Evolutionary conservation across 2,329 filamentous ascomycete genomes (phyloP), one percentile per base, ranked within the genome.

Genomic region (Mariannaea sp.): DNA sequence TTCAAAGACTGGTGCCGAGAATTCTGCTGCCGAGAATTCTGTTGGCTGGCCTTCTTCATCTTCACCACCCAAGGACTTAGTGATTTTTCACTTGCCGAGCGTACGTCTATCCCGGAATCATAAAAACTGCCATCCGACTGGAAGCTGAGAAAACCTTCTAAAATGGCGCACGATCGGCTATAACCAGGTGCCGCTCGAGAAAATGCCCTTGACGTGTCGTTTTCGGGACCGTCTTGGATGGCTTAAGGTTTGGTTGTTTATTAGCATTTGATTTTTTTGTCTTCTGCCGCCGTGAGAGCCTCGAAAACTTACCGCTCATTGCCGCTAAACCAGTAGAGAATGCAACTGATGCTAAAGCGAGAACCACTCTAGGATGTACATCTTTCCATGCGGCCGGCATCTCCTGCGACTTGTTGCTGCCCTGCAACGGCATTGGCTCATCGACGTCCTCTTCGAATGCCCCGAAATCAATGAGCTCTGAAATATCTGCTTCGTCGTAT

Each of bases 21-120:
- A 32, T 58, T 50, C 4, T 35, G 38, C 27, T 51, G 20, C 9
- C 46, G 42, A 13, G 57, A 43, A 32, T 58, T 50, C 4, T 35
- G 38, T 26, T 56, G 51, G 19, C 52, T 53, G 8, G 52, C 51
- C 38, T 60, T 56, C 33, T 49, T 53, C 51, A 55, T 57, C 30
- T 57, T 49, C 8, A 30, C 33, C n/a, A 57, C 45, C 46, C 56
- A 61, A 7, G 45, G 51, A 26, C 59, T 64, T 5, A 39, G 41
- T 14, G 42, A 52, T 14, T 32, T 17, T 16, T 53, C 41, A 19
- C 35, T 29, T 10, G 56, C 30, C 22, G 36, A 46, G 2, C 42
- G 53, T 35, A 64, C 42, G 5, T 61, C 62, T 26, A 65, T 56
- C 13, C 61, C 62, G 1, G 62, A 65, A 43, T 65, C 62, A 20